phyloP scores from a whole-genome alignment of 2,329 filamentous ascomycete genomes.

The Pseudogymnoascus sp. region DNA sequence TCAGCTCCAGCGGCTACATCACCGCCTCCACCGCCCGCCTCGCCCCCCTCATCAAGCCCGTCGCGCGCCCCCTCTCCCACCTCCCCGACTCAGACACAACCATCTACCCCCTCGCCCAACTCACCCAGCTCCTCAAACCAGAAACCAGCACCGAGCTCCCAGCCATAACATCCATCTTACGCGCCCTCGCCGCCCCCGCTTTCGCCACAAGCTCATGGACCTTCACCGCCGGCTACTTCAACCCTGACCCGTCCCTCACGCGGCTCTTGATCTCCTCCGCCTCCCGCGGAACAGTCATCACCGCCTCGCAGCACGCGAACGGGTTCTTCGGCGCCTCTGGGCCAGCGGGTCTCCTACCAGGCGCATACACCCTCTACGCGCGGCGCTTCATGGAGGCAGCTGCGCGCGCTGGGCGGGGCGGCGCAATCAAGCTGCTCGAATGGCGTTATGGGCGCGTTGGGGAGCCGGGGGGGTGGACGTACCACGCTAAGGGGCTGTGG shows the following conservation, averaged over 20 bases:
- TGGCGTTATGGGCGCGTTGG: constrained; percentile 80
- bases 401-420: constrained; percentile 34
- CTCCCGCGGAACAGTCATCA: constrained; percentile 70
- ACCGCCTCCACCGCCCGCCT: constrained; percentile 59
- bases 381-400: constrained; percentile 59
- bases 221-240: constrained; percentile 97
- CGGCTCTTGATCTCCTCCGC: constrained; percentile 70
- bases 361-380: constrained; percentile 84
- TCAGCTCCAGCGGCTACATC: constrained; percentile 62
- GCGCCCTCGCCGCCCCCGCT: constrained; percentile 52
- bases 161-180: constrained; percentile 66
- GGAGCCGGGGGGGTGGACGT: constrained; percentile 83
- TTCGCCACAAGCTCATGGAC: constrained; percentile 75
- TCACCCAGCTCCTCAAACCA: constrained; percentile 73
- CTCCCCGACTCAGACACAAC: constrained; percentile 46
- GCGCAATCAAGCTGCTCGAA: constrained; percentile 68
- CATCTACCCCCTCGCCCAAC: constrained; percentile 79
- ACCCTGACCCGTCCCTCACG: constrained; percentile 80
- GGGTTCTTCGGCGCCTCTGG: constrained; percentile 88
- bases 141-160: constrained; percentile 85
- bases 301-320: constrained; percentile 87
- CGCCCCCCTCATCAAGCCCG: constrained; percentile 54
- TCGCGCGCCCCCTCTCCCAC: constrained; percentile 19
- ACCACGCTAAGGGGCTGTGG: constrained; percentile 96
- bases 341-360: constrained; percentile 81